Conservation (phyloP, 306 rosid genomes). For the Acmispon strigosus region DNA sequence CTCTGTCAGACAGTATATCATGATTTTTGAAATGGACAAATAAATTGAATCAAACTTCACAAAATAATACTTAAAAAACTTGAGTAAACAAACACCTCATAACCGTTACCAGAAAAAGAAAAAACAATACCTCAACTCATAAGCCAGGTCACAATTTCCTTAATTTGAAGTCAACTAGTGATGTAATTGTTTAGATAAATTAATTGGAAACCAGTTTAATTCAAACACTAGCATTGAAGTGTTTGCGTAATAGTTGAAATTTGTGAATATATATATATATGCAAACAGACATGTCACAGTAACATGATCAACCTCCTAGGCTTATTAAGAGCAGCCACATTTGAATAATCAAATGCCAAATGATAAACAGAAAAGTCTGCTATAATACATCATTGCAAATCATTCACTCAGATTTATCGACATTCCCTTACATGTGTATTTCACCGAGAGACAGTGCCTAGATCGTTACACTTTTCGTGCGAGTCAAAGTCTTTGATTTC, state of each 20-base stretch:
- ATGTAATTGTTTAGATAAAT: not conserved
- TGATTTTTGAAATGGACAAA: not conserved
- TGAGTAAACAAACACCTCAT: not conserved
- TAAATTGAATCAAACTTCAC: not conserved
- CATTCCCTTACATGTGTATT: not conserved
- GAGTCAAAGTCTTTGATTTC: not conserved
- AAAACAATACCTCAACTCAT: not conserved
- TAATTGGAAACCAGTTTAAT: not conserved
- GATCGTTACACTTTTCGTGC: too few species aligned
- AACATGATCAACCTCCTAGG: not conserved
- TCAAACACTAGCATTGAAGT: not conserved
- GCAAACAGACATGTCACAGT: not conserved
- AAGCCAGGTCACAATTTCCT: not conserved
- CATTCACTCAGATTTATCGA: not conserved
- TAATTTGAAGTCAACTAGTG: slow-evolving; percentile 15
- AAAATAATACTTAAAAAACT: not conserved
- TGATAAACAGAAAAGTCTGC: not conserved
- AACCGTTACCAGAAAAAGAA: not conserved
- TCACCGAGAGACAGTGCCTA: too few species aligned
- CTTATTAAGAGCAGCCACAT: not conserved
- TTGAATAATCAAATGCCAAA: slow-evolving; percentile 23
- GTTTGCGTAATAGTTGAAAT: not conserved
- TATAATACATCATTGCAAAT: not conserved
- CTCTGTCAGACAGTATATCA: not conserved
- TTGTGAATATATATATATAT: not conserved